Conservation (phyloP, 306 rosid genomes). For the Rubus idaeus region DNA sequence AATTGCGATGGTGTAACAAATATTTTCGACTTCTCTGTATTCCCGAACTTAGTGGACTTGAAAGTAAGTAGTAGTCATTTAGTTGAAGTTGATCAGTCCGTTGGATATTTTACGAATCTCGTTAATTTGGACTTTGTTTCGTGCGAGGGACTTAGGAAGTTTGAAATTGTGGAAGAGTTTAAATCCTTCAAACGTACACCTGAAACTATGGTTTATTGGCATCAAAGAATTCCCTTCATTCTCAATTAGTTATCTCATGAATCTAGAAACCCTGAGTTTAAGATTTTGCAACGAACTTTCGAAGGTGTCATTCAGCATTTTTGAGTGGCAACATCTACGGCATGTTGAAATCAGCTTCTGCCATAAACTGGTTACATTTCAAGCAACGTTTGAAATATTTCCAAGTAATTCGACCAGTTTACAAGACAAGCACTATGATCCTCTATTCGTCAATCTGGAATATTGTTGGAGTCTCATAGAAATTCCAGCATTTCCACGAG, state of each 20-base stretch:
- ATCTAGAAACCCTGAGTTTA: not conserved
- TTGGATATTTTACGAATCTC: too few relatives aligned
- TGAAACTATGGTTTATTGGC: not conserved
- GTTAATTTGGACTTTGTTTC: too few relatives aligned
- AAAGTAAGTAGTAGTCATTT: not conserved
- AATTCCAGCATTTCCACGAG: not conserved
- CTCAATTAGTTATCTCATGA: not conserved
- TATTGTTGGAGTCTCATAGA: rapidly evolving
- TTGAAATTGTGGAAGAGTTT: not conserved
- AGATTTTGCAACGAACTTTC: not conserved
- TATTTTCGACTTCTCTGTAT: not conserved
- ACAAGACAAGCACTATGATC: not conserved
- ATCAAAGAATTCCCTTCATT: not conserved
- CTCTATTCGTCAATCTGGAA: not conserved
- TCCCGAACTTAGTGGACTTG: not conserved
- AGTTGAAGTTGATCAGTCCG: too few relatives aligned
- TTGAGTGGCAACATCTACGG: not conserved
- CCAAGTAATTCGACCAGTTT: not conserved
- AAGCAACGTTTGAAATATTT: not conserved
- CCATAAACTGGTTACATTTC: not conserved
- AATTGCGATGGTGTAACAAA: not conserved
- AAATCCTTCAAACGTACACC: not conserved
- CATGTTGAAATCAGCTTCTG: not conserved
- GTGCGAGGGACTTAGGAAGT: not conserved
- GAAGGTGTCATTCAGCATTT: not conserved